A percentile compares a stretch with the other conserved stretches of the same genome.
phyloP scores from a whole-genome alignment of 148 eudicot genomes.

The Rhododendron vialii region DNA sequence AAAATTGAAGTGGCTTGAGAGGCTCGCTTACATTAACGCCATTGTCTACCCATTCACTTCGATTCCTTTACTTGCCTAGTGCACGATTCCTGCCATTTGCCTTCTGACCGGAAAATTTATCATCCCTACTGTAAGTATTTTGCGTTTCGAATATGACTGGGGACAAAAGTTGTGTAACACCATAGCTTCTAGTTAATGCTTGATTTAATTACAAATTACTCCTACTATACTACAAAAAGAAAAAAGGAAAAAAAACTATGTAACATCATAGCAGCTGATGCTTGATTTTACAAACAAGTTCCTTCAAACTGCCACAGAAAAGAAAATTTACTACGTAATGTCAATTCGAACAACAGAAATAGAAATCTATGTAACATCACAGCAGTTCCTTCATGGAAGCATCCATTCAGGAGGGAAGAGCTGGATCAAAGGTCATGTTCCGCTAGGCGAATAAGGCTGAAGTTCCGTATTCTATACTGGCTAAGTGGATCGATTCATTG shows the following conservation, averaged over 20 bases:
- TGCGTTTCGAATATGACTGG: background rate
- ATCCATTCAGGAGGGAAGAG: background rate
- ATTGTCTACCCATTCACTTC: conserved; percentile 95
- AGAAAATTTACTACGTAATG: background rate
- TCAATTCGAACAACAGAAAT: background rate
- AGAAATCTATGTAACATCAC: no score
- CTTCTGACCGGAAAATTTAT: conserved; percentile 96
- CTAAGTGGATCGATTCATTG: background rate
- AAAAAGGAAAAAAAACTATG: background rate
- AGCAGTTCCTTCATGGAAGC: no score
- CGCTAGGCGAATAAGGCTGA: background rate
- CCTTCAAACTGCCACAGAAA: background rate
- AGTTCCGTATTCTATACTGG: background rate
- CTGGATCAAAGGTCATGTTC: background rate
- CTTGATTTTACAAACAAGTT: background rate
- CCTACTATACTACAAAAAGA: background rate
- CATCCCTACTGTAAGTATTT: conserved; percentile 77
- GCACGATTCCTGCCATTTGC: conserved; percentile 92
- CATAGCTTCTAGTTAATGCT: background rate
- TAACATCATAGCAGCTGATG: background rate
- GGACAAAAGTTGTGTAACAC: background rate
- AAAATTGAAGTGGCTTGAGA: conserved; percentile 75
- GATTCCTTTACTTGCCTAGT: conserved; percentile 85
- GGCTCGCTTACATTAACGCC: conserved; percentile 83
- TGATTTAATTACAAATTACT: background rate